A percentile compares a stretch with the other conserved stretches of the same genome.
These are phyloP conservation scores for Oryza meyeriana DNA, from an alignment of 176 grass and related monocot species.

Conservation along the genomic window DNA sequence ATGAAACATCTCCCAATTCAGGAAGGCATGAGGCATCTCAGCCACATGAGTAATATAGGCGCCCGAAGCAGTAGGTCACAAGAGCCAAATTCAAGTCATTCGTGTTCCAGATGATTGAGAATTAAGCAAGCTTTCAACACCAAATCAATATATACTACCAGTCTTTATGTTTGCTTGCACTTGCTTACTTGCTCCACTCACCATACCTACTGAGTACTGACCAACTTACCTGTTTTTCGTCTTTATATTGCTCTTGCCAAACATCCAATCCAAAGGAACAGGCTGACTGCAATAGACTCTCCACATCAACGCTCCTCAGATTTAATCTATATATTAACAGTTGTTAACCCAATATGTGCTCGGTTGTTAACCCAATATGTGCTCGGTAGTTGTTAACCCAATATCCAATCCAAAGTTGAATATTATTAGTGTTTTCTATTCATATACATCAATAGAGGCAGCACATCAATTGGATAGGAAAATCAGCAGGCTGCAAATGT, in stretches of 20 bases:
- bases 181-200: background rate
- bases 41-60: background rate
- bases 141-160: background rate
- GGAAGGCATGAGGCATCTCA: background rate
- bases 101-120: background rate
- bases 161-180: background rate
- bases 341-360: too few species aligned
- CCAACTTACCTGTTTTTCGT: background rate
- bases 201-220: background rate
- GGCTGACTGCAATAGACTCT: background rate
- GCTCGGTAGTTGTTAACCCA: too few species aligned
- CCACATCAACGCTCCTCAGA: background rate
- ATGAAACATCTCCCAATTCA: background rate
- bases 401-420: too few species aligned
- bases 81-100: background rate
- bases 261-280: background rate
- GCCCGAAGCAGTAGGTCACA: too few species aligned
- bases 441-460: background rate
- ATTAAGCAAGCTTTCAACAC: background rate
- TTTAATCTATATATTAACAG: too few species aligned
- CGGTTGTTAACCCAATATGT: background rate
- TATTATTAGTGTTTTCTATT: background rate
- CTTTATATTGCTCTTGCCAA: background rate
- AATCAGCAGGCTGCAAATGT: constrained; percentile 16
- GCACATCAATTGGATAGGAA: background rate